These are phyloP conservation scores for Rehmannia glutinosa DNA, from an alignment of 257 asterid genomes.

Conservation along the genomic window DNA sequence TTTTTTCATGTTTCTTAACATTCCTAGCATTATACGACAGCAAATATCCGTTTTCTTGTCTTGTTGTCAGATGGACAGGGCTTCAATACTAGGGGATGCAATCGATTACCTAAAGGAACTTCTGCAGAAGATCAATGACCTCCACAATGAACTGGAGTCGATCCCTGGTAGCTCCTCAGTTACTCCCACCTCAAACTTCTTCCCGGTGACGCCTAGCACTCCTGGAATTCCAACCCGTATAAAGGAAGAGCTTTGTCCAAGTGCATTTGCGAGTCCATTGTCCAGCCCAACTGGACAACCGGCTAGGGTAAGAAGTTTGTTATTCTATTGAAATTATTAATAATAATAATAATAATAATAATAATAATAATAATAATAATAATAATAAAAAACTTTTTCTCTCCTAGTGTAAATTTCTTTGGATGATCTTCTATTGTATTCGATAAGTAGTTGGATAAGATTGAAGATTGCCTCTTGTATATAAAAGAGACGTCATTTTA, in stretches of 20 bases:
- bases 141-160: conserved; percentile 65
- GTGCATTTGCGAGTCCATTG: conserved; percentile 57
- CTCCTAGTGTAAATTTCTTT: too few relatives aligned
- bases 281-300: conserved; percentile 74
- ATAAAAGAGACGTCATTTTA: background rate
- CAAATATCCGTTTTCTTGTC: background rate
- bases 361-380: too few relatives aligned
- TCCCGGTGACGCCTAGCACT: conserved; percentile 53
- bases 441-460: too few relatives aligned
- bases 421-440: too few relatives aligned
- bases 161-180: conserved; percentile 39
- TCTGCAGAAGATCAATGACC: conserved; percentile 59
- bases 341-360: too few relatives aligned
- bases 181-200: conserved; percentile 32
- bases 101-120: conserved; percentile 73
- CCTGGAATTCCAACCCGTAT: conserved; percentile 42
- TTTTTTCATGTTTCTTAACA: background rate
- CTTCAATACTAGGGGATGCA: conserved; percentile 80
- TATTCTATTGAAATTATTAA: too few relatives aligned
- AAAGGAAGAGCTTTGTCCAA: conserved; percentile 65
- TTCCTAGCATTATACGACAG: background rate
- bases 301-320: conserved; percentile 38
- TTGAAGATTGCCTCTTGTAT: too few relatives aligned
- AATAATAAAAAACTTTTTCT: too few relatives aligned
- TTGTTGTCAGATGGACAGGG: conserved; percentile 67